Percentiles rank a stretch among this genome's conserved stretches.
phyloP scores from a whole-genome alignment of 2,329 filamentous ascomycete species.

The Calonectria montana region DNA sequence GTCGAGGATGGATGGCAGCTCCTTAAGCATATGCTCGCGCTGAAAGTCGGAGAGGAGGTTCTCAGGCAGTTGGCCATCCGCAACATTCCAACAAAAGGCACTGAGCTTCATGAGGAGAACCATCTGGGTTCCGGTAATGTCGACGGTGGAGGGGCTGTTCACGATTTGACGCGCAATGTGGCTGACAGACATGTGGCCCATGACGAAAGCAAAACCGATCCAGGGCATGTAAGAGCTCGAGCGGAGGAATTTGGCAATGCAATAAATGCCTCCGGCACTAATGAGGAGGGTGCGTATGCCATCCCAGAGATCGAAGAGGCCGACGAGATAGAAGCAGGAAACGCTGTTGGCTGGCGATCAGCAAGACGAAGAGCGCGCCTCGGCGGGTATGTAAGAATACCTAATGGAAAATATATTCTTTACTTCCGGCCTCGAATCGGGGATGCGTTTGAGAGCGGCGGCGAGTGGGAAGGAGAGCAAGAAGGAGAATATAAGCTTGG shows the following conservation, averaged over 20 bases:
- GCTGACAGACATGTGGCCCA: constrained; percentile 93
- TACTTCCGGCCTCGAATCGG: constrained; percentile 82
- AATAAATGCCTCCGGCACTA: constrained; percentile 82
- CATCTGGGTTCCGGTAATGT: constrained; percentile 98
- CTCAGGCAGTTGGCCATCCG: constrained; percentile 85
- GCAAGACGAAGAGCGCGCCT: not conserved
- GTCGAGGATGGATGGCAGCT: constrained; percentile 82
- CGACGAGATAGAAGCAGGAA: constrained; percentile 90
- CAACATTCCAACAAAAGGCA: constrained; percentile 97
- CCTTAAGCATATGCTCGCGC: constrained; percentile 79
- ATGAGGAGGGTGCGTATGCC: constrained; percentile 84
- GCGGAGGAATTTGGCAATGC: constrained; percentile 84
- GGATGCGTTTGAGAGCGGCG: constrained; percentile 87
- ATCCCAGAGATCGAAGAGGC: constrained; percentile 91
- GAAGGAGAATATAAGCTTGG: constrained; percentile 93
- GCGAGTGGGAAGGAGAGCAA: constrained; percentile 93
- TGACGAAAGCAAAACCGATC: constrained; percentile 92
- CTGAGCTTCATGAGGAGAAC: constrained; percentile 97
- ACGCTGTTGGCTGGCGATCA: constrained; percentile 60
- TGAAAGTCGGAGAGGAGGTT: constrained; percentile 88
- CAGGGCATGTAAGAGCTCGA: constrained; percentile 94
- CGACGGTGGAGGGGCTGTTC: constrained; percentile 74
- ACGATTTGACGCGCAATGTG: constrained; percentile 85
- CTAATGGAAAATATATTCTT: constrained; percentile 91
- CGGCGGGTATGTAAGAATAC: constrained; percentile 55